Base-by-base conservation (phyloP, 2,329 filamentous ascomycete species). In the Trichoderma sp. region DNA sequence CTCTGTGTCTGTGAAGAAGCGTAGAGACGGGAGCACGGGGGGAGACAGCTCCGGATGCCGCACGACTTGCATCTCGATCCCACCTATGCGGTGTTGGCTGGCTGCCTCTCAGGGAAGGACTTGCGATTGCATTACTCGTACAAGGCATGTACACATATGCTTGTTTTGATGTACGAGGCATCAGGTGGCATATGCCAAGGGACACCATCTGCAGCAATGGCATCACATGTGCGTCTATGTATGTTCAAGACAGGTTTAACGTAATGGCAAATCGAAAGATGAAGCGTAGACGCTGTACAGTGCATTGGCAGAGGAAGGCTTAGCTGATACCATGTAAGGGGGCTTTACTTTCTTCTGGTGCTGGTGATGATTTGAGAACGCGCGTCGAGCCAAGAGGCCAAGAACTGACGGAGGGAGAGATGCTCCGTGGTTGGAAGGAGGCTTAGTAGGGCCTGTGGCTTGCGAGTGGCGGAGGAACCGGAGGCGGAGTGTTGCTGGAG, bases 371-470 rank as follows among this genome's bases (percentile, higher is more conserved):
- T 24, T 24, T 61, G 47, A 39, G 34, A 51, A 62, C 58, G 48
- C 58, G 58, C 48, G 58, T 62, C 58, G 39, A 62, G 58, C 58
- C 58, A 62, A 62, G 58, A 30, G 34, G 7, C 12, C 30, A 17
- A 15, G n/a, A 55, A 28, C 14, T 24, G 50, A 10, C 15, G 17
- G n/a, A 24, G 54, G 39, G 19, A 14, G 39, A 57, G 44, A 6
- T 34, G 55, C 41, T 58, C 41, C 55, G 43, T 39, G 10, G 34
- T 39, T 4, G 34, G n/a, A n/a, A n/a, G 34, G 34, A 14, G 34
- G 34, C 34, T 39, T 39, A 39, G 34, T 10, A 14, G 34, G 34
- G 14, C 12, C 34, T 39, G 34, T 39, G 34, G 34, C 34, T 39
- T 39, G 34, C 21, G 34, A 10, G 34, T 39, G 34, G 34, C 34